A percentile compares a stretch with the other conserved stretches of the same genome.
Conservation (phyloP, 164 flowering plant species). For the Stephania japonica region DNA sequence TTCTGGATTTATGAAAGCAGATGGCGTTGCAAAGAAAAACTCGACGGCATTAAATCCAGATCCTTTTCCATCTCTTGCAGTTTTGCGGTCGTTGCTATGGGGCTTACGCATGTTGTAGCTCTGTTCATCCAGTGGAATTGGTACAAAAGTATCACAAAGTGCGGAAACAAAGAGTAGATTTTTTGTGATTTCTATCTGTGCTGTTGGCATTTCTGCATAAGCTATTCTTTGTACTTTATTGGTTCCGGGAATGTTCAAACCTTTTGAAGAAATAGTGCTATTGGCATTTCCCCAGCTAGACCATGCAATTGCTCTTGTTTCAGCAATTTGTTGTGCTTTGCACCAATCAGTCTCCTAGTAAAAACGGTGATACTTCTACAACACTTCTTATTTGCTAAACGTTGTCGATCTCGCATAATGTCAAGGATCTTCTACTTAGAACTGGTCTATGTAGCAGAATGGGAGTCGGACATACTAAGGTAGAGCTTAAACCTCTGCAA, state of each 20-base stretch:
- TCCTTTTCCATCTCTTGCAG: constrained; percentile 68
- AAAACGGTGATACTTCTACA: not conserved
- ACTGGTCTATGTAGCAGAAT: too few relatives aligned
- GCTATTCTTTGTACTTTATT: not conserved
- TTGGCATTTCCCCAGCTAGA: not conserved
- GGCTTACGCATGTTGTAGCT: not conserved
- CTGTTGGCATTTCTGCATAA: not conserved
- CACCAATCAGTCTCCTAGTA: not conserved
- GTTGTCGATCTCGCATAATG: not conserved
- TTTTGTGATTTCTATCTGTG: not conserved
- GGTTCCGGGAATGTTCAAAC: not conserved
- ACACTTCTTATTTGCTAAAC: not conserved
- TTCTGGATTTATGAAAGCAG: constrained; percentile 70
- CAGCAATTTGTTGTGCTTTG: not conserved
- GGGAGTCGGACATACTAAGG: too few relatives aligned
- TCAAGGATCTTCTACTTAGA: not conserved
- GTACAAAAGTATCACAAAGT: not conserved
- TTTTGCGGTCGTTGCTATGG: constrained; percentile 12
- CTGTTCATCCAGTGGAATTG: not conserved
- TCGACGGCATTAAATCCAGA: constrained; percentile 68
- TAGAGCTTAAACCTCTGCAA: too few relatives aligned
- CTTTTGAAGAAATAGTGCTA: not conserved
- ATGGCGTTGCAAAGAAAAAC: constrained; percentile 64
- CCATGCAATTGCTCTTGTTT: not conserved
- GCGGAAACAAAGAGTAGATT: not conserved